Base-by-base conservation (phyloP, 2,329 filamentous ascomycete species). In the Leptographium galeiforme region DNA sequence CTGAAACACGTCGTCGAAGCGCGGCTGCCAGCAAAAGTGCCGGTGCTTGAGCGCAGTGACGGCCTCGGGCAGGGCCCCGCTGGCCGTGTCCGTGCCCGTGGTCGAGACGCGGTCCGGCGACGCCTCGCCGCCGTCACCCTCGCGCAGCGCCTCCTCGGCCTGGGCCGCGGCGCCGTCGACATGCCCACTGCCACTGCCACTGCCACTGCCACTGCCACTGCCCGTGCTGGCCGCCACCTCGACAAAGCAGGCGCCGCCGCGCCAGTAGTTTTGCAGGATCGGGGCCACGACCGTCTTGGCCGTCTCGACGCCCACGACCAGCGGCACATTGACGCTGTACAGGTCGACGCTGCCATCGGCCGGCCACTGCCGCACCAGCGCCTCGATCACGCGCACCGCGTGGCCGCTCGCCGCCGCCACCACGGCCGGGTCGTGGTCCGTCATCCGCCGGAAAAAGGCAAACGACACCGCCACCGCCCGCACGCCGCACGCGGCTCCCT, bases 11-110 rank as follows among this genome's bases (percentile, higher is more conserved):
- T 95, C 90, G 38, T 79, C 76, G 68, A 97, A 93, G 58, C 80
- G 81, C 2, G 91, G 93, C 48, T 87, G 82, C 93, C 93, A 97
- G 69, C 91, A 94, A 74, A 96, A 97, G 68, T 94, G 87, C 66
- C 87, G 88, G 67, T 95, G 88, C 53, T 51, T 52, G 25, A 60
- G 38, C 8, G 73, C 77, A 34, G 76, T 70, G 43, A 69, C 63
- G 5, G 14, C 4, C 14, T 33, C 53, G 54, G 34, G 16, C 6
- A 18, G 33, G 34, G 25, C 18, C 12, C 8, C 12, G 18, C 25
- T 18, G 13, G 45, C 36, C 12, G n/a, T 32, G 11, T 16, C 33
- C 30, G 36, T 13, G 11, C 33, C 12, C 13, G 30, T 7, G 50
- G 72, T 25, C 71, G 19, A 25, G 11, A 4, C 6, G 43, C 13